Conservation (phyloP, 2,329 filamentous ascomycete species). For the Tolypocladium sp. region DNA sequence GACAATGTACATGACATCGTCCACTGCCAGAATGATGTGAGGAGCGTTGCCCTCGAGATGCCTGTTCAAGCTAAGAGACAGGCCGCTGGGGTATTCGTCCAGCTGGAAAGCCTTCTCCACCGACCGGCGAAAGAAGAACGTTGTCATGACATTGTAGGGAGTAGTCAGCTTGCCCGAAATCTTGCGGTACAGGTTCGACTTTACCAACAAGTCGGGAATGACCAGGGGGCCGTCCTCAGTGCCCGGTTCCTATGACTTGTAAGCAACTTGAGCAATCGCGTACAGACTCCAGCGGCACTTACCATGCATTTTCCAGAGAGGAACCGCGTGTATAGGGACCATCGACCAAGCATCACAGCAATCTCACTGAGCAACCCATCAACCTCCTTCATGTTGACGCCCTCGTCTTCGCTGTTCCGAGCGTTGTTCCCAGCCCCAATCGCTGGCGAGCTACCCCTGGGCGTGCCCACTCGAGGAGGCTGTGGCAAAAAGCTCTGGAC, state of each 20-base stretch:
- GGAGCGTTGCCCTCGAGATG: constrained; percentile 70
- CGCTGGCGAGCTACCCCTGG: constrained; percentile 70
- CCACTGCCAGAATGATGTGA: constrained; percentile 89
- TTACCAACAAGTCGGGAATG: constrained; percentile 64
- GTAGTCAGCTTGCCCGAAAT: constrained; percentile 62
- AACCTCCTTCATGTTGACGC: constrained; percentile 93
- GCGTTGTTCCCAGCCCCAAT: constrained; percentile 42
- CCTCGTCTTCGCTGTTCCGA: constrained; percentile 73
- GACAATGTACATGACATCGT: constrained; percentile 99
- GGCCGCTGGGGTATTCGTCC: constrained; percentile 74
- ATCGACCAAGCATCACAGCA: constrained; percentile 83
- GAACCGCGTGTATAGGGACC: constrained; percentile 88
- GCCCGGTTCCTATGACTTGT: constrained; percentile 34
- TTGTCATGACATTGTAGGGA: constrained; percentile 87
- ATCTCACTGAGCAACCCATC: constrained; percentile 82
- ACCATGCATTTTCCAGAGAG: constrained; percentile 79
- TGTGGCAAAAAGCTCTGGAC: constrained; percentile 84
- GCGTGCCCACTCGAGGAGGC: constrained; percentile 54
- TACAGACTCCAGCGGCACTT: constrained; percentile 21
- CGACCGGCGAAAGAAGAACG: constrained; percentile 91
- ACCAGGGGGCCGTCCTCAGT: constrained; percentile 48
- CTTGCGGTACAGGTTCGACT: constrained; percentile 75
- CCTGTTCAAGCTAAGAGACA: constrained; percentile 67
- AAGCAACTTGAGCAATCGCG: constrained; percentile 2
- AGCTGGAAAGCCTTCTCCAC: constrained; percentile 97